phyloP scores from a whole-genome alignment of 352 stramenopile species.

The Pythium chondricola region DNA sequence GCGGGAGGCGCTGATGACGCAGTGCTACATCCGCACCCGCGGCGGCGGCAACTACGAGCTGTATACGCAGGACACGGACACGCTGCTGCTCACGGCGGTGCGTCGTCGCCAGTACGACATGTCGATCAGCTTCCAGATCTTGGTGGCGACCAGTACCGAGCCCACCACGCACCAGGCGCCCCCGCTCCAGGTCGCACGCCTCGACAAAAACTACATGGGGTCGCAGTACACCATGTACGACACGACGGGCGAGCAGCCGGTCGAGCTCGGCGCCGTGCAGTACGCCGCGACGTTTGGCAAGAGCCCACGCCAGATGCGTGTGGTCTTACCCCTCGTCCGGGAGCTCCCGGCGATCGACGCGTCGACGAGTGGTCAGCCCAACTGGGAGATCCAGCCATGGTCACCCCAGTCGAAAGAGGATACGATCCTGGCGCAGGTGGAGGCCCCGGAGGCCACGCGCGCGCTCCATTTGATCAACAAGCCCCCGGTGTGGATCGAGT shows the following conservation, averaged over 20 bases:
- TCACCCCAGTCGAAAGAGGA: constrained; percentile 57
- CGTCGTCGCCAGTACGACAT: constrained; percentile 83
- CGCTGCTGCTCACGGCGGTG: constrained; percentile 65
- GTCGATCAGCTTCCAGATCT: constrained; percentile 82
- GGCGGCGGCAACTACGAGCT: constrained; percentile 80
- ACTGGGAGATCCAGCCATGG: constrained; percentile 59
- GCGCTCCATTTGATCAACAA: constrained; percentile 81
- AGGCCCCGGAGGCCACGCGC: constrained; percentile 51
- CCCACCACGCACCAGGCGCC: constrained; percentile 8
- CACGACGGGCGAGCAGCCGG: constrained; percentile 38
- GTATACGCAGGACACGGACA: constrained; percentile 80
- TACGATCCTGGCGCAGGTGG: constrained; percentile 71
- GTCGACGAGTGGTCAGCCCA: constrained; percentile 28
- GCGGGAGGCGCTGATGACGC: constrained; percentile 65
- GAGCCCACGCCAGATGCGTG: constrained; percentile 80
- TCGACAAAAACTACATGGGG: constrained; percentile 88
- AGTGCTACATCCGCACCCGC: constrained; percentile 84
- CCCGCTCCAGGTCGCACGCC: constrained; percentile 46
- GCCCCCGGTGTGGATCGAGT: constrained; percentile 84
- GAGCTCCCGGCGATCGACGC: constrained; percentile 39
- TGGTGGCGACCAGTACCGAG: constrained; percentile 48
- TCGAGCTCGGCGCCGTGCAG: constrained; percentile 77
- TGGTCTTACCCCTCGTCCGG: constrained; percentile 55
- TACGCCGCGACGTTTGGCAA: constrained; percentile 84
- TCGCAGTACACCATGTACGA: constrained; percentile 85